A percentile compares a stretch with the other conserved stretches of the same genome.
Conservation (phyloP, 139 green algal species). For the Asterochloris sp. region DNA sequence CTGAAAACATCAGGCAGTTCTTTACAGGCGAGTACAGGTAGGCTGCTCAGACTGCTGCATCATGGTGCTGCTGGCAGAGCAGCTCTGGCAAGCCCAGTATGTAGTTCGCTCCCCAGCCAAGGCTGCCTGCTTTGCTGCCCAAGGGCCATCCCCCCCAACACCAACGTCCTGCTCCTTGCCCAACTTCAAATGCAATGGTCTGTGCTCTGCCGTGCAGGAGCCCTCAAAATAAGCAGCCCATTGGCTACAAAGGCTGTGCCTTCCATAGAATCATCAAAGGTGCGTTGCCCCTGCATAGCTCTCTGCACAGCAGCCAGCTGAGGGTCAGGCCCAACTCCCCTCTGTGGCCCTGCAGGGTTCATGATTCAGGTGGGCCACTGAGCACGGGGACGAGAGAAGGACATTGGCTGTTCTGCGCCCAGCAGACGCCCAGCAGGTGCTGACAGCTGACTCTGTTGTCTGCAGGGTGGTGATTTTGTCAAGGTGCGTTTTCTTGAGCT, state of each 20-base stretch:
- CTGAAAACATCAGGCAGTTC: conserved; percentile 90
- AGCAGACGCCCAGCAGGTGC: too few species aligned
- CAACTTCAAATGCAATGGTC: too few species aligned
- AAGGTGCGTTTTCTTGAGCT: conserved; percentile 41
- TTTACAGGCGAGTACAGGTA: conserved; percentile 91
- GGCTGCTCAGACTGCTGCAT: background rate
- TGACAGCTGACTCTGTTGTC: background rate
- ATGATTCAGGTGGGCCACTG: too few species aligned
- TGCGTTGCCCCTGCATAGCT: conserved; percentile 76
- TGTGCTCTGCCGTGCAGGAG: conserved; percentile 48
- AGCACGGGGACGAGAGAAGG: too few species aligned
- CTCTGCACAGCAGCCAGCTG: background rate
- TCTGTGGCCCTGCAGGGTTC: background rate
- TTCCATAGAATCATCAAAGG: conserved; percentile 98
- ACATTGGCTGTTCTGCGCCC: background rate
- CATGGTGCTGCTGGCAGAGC: background rate
- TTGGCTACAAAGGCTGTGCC: conserved; percentile 78
- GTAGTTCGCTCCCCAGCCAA: too few species aligned
- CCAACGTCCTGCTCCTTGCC: background rate
- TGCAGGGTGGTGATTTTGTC: conserved; percentile 90
- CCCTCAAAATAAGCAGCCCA: conserved; percentile 49
- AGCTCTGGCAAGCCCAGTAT: too few species aligned
- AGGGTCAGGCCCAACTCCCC: background rate
- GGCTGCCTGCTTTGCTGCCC: background rate
- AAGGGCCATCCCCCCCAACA: background rate